Base-by-base conservation (phyloP, 805 yeast species). In the Candida glaebosa region DNA sequence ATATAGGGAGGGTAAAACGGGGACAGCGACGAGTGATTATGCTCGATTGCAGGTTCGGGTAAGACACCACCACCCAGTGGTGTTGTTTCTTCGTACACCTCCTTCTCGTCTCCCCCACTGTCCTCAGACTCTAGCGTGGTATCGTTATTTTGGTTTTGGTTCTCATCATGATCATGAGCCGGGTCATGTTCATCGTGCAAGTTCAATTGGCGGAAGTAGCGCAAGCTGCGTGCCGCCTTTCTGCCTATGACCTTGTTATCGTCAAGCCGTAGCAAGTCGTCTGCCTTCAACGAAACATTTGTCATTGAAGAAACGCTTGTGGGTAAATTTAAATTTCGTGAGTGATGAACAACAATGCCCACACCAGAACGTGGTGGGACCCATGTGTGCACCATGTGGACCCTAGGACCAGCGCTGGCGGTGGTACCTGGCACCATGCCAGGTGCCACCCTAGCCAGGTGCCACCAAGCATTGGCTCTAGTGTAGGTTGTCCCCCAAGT, bases 201-300 rank as follows among this genome's bases (percentile, higher is more conserved):
- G 10, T 22, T 34, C 20, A 50, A 59, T 9, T 62, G 63, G 42
- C 78, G 65, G 52, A 81, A 81, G 10, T 81, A 57, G 34, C 83
- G 61, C 18, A 80, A 57, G 1, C 82, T 75, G 39, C 75, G 65
- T 9, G 84, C 82, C 0, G 82, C 82, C 51, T 78, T 78, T 44
- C 82, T 61, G 4, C 81, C 81, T 1, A 79, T 67, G 8, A 46
- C 31, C 16, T 28, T 24, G 33, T 34, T 6, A 18, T 22, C 31
- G 9, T 40, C 30, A 16, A 20, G 39, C 14, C 37, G 39, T 40
- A 34, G 30, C 14, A 28, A 28, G 12, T 17, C 17, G 26, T 22
- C 22, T 16, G 35, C 20, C 25, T 14, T 4, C 10, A n/a, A n/a
- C 12, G 7, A 15, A 19, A 19, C 24, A 22, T 34, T 34, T 19